phyloP scores from a whole-genome alignment of 768 basidiomycete genomes.

The Dictyophora rubrovolvata region DNA sequence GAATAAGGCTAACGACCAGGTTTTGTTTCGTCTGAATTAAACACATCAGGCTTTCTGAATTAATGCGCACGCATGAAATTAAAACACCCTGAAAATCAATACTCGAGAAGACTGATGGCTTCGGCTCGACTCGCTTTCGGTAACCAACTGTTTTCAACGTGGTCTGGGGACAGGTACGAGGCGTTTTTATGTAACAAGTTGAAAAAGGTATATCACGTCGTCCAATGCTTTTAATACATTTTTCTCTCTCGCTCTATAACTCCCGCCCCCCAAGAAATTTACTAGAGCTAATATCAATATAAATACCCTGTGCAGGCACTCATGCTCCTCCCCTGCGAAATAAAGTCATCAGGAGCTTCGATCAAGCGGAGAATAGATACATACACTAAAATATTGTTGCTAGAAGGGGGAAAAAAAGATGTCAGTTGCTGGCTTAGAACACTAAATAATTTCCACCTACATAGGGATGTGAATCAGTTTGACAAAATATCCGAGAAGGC shows the following conservation, averaged over 20 bases:
- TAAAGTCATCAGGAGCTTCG: conserved; percentile 6
- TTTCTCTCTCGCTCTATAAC: not conserved
- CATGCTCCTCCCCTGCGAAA: conserved; percentile 65
- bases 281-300: conserved; percentile 13
- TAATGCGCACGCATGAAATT: not conserved
- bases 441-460: conserved; percentile 39
- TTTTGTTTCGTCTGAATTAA: not conserved
- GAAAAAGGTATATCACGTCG: not conserved
- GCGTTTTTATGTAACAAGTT: not conserved
- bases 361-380: conserved; percentile 26
- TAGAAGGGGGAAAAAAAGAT: conserved; percentile 21
- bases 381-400: conserved; percentile 97
- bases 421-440: conserved; percentile 10
- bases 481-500: conserved; percentile 98
- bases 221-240: not conserved
- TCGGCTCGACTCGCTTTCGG: not conserved
- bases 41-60: not conserved
- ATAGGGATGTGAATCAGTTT: conserved; percentile 98
- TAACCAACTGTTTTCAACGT: not conserved
- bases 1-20: not conserved
- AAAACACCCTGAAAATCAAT: not conserved
- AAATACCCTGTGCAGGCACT: conserved; percentile 3
- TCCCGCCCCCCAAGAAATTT: conserved; percentile 5
- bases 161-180: not conserved
- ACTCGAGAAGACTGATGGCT: not conserved